These are phyloP conservation scores for Tinospora cordifolia DNA, from an alignment of 164 flowering plant genomes.

Conservation along the genomic window DNA sequence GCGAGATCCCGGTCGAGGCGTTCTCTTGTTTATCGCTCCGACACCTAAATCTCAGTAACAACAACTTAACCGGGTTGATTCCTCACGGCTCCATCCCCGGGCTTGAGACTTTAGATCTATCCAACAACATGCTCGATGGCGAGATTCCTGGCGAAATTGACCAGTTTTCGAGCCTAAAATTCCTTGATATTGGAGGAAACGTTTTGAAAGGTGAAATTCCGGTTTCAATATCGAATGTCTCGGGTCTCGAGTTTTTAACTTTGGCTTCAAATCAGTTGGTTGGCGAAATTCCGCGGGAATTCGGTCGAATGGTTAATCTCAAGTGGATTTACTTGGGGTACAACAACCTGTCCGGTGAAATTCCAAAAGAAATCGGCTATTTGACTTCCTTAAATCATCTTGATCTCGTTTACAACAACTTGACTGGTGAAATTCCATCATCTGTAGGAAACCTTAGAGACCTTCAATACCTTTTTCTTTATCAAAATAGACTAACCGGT, in stretches of 20 bases:
- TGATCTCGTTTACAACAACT: slow-evolving; percentile 74
- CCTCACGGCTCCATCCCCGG: slow-evolving; percentile 31
- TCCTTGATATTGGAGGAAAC: slow-evolving; percentile 76
- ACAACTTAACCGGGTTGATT: slow-evolving; percentile 53
- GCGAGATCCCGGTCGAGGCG: slow-evolving; percentile 35
- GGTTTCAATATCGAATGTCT: slow-evolving; percentile 30
- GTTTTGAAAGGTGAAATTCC: slow-evolving; percentile 49
- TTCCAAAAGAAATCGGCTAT: slow-evolving; percentile 53
- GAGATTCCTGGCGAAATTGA: slow-evolving; percentile 40
- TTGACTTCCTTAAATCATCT: slow-evolving; percentile 57
- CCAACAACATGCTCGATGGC: slow-evolving; percentile 61
- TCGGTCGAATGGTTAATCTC: slow-evolving; percentile 47
- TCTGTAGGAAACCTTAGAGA: slow-evolving; percentile 53
- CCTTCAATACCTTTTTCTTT: slow-evolving; percentile 60
- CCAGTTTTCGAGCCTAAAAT: slow-evolving; percentile 28
- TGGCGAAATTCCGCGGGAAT: slow-evolving; percentile 46
- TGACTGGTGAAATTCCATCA: slow-evolving; percentile 60
- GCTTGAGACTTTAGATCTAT: slow-evolving; percentile 51
- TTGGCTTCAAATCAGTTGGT: slow-evolving; percentile 54
- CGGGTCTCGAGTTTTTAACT: slow-evolving; percentile 38
- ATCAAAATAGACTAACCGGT: slow-evolving; percentile 59
- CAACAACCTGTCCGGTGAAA: slow-evolving; percentile 67
- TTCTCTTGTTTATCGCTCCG: slow-evolving; percentile 37
- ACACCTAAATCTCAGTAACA: slow-evolving; percentile 61
- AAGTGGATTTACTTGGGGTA: slow-evolving; percentile 76